These are phyloP conservation scores for Corynascus novoguineensis DNA, from an alignment of 495 filamentous ascomycete species.

Conservation along the genomic window DNA sequence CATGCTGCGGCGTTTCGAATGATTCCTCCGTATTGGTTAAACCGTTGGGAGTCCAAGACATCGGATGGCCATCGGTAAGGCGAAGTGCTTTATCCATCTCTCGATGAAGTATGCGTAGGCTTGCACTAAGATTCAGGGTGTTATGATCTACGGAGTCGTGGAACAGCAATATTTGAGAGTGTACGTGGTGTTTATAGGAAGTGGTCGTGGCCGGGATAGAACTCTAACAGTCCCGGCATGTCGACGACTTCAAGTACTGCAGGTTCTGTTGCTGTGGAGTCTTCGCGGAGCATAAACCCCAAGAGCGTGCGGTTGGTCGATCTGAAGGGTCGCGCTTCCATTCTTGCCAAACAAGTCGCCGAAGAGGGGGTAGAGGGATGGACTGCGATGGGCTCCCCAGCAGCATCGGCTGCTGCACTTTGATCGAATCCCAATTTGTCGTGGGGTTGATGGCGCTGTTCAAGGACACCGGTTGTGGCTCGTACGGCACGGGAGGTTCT, in stretches of 20 bases:
- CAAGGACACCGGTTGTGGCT: neutral
- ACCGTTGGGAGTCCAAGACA: constrained; percentile 18
- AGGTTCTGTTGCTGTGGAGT: neutral
- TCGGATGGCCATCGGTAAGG: constrained; percentile 5
- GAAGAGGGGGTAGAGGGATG: neutral
- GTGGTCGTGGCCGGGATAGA: neutral
- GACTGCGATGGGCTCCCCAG: neutral
- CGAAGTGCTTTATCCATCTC: neutral
- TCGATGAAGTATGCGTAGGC: neutral
- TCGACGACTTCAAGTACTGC: neutral
- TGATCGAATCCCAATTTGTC: neutral
- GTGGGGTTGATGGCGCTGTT: neutral
- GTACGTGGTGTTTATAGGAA: neutral
- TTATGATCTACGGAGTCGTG: neutral
- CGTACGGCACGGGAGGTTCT: neutral
- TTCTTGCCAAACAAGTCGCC: neutral
- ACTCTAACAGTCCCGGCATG: neutral
- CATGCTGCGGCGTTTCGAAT: neutral
- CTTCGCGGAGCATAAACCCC: neutral
- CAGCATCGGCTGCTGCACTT: neutral
- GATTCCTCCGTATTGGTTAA: neutral
- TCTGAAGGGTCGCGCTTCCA: neutral
- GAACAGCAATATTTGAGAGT: neutral
- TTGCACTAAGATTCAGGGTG: neutral
- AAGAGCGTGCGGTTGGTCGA: neutral